phyloP scores from a whole-genome alignment of 2,329 filamentous ascomycete species.

The Scedosporium aurantiacum region DNA sequence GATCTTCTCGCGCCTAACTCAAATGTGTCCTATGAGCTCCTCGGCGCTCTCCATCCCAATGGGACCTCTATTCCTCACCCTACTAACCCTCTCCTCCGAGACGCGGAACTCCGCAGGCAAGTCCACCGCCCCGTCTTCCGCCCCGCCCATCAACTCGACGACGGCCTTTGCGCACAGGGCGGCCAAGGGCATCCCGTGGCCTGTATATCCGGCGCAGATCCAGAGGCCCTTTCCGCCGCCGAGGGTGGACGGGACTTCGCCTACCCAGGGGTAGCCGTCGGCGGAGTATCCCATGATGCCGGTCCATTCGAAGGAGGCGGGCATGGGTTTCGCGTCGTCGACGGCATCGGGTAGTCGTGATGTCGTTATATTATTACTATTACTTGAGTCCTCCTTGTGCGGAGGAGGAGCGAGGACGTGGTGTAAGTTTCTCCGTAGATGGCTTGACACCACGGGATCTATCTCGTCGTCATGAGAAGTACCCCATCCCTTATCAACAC shows the following conservation, averaged over 20 bases:
- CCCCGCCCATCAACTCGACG: constrained; percentile 45
- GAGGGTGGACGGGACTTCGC: constrained; percentile 43
- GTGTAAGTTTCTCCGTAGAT: constrained; percentile 37
- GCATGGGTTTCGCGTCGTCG: constrained; percentile 20
- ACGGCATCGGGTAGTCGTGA: too few species aligned
- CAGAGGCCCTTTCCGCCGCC: constrained; percentile 44
- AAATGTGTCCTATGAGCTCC: neutral
- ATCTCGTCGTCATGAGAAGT: constrained; percentile 48
- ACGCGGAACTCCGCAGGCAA: constrained; percentile 32
- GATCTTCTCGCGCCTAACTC: neutral
- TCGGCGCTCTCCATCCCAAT: neutral
- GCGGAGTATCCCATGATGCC: constrained; percentile 69
- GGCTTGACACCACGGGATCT: constrained; percentile 42
- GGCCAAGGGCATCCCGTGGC: constrained; percentile 68
- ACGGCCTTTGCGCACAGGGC: constrained; percentile 54
- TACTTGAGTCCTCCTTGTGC: constrained; percentile 12
- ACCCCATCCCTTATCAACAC: constrained; percentile 36
- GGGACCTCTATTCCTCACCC: neutral
- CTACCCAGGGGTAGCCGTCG: constrained; percentile 61
- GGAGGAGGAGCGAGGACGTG: constrained; percentile 30
- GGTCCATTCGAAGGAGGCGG: constrained; percentile 57
- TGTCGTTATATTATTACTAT: too few species aligned
- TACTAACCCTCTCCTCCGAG: constrained; percentile 16
- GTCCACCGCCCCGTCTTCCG: constrained; percentile 25
- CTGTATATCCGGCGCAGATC: constrained; percentile 57